These are phyloP conservation scores for Phyllosticta capitalensis DNA, from an alignment of 2,329 filamentous ascomycete species.

Conservation along the genomic window DNA sequence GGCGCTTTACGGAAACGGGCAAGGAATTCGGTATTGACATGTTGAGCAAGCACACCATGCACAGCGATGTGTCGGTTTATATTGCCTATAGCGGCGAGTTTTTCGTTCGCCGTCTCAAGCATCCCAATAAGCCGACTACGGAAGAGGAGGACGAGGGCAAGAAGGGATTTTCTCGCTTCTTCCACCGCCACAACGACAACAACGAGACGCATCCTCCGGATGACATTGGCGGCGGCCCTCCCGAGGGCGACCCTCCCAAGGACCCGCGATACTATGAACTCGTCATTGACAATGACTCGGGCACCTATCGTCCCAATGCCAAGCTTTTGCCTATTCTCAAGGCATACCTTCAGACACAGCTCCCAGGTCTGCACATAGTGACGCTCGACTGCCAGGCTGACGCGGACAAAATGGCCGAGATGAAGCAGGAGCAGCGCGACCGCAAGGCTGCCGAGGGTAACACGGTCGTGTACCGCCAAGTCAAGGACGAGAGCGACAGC, in stretches of 20 bases:
- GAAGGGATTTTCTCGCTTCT: background rate
- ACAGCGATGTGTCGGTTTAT: slow-evolving; percentile 83
- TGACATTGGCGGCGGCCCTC: slow-evolving; percentile 38
- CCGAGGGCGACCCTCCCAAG: slow-evolving; percentile 34
- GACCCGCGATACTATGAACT: slow-evolving; percentile 65
- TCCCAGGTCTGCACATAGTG: slow-evolving; percentile 66
- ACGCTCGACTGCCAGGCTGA: slow-evolving; percentile 65
- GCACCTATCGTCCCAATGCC: slow-evolving; percentile 83
- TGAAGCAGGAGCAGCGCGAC: slow-evolving; percentile 69
- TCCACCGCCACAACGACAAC: background rate
- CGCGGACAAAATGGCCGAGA: slow-evolving; percentile 58
- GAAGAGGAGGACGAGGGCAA: slow-evolving; percentile 19
- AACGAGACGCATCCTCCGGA: slow-evolving; percentile 42
- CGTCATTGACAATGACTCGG: slow-evolving; percentile 89
- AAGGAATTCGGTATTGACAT: slow-evolving; percentile 93
- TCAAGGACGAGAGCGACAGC: slow-evolving; percentile 36
- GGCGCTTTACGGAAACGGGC: slow-evolving; percentile 90
- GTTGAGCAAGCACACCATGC: slow-evolving; percentile 93
- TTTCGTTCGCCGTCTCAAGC: slow-evolving; percentile 64
- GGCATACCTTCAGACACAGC: slow-evolving; percentile 58
- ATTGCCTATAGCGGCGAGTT: slow-evolving; percentile 92
- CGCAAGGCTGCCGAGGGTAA: slow-evolving; percentile 57
- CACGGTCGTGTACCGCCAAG: slow-evolving; percentile 46
- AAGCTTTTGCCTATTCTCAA: slow-evolving; percentile 63
- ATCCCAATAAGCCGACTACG: slow-evolving; percentile 30